Base-by-base conservation (phyloP, 2,329 filamentous ascomycete genomes). In the Chaetomiaceae sp. region DNA sequence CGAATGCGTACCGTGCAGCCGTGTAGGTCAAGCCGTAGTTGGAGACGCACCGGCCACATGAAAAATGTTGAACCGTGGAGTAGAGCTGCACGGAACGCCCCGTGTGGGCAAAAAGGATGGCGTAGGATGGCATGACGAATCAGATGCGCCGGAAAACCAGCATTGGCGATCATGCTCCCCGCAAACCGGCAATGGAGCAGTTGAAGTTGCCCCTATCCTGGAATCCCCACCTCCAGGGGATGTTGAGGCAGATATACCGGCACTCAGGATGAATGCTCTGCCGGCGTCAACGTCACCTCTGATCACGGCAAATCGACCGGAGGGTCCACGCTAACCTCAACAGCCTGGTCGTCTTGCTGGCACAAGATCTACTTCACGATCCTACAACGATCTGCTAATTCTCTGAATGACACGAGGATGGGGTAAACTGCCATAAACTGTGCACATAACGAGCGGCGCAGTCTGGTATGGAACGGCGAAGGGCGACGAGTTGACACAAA, bases 181-280 rank as follows among this genome's bases (percentile, higher is more conserved):
- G 54, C 51, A 58, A 40, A 20, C n/a, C 43, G 10, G 25, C 14
- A 48, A 18, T 23, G 23, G 9, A 42, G 9, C 13, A 23, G 16
- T 10, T 47, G 41, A n/a, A n/a, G 40, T 14, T 34, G 20, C 43
- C 41, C 40, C 41, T 33, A 51, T 45, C 42, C 49, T 21, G 40
- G 42, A 23, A 43, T 14, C 32, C 53, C 56, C 57, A 55, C 55
- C 53, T n/a, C n/a, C 13, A 11, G 41, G 21, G 25, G 32, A 10
- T 53, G 27, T 46, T 53, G 18, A 41, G 49, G 29, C 2, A 42
- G 14, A 14, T 11, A 43, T 41, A 18, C 52, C 46, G 51, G 55
- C 48, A 50, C 9, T 45, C 50, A 46, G 59, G 59, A 60, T 57
- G 55, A 61, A 61, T 42, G 44, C 58, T 60, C 58, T 53, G 48